Conservation (phyloP, 768 basidiomycete genomes). For the Macrolepiota dolichaula region DNA sequence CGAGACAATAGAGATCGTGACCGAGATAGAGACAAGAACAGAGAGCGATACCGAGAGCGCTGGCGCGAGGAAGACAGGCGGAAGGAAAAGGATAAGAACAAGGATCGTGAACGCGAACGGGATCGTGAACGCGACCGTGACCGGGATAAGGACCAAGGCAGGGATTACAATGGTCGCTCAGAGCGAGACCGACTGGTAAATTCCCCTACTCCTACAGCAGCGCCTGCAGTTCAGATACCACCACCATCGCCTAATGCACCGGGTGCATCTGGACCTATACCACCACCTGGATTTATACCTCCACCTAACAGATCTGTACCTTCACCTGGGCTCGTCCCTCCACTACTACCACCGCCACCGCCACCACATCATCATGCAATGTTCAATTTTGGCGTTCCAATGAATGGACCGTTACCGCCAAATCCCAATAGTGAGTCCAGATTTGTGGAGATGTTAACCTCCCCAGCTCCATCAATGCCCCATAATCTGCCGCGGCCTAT, state of each 20-base stretch:
- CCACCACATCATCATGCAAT: not conserved
- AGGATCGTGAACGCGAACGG: slow-evolving; percentile 9
- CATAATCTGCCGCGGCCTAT: not conserved
- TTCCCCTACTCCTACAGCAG: not conserved
- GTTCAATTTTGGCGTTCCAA: not conserved
- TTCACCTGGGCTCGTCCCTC: not conserved
- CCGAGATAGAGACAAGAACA: slow-evolving; percentile 15
- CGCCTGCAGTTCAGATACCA: not conserved
- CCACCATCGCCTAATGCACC: not conserved
- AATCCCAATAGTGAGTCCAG: slow-evolving; percentile 6
- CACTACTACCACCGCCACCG: no score
- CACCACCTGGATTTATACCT: not conserved
- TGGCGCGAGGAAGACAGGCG: slow-evolving; percentile 19
- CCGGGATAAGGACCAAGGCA: slow-evolving; percentile 14
- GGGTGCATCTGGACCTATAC: not conserved
- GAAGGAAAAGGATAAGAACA: slow-evolving; percentile 12
- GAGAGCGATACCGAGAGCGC: slow-evolving; percentile 17
- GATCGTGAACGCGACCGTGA: slow-evolving; percentile 15
- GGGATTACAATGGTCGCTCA: slow-evolving; percentile 12
- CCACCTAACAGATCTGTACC: not conserved
- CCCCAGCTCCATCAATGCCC: not conserved
- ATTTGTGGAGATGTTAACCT: slow-evolving; percentile 10
- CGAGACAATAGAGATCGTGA: slow-evolving; percentile 7
- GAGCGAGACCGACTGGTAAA: slow-evolving; percentile 3
- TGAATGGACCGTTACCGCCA: not conserved